phyloP scores from a whole-genome alignment of 495 filamentous ascomycete genomes.

The Bombardia bombarda region DNA sequence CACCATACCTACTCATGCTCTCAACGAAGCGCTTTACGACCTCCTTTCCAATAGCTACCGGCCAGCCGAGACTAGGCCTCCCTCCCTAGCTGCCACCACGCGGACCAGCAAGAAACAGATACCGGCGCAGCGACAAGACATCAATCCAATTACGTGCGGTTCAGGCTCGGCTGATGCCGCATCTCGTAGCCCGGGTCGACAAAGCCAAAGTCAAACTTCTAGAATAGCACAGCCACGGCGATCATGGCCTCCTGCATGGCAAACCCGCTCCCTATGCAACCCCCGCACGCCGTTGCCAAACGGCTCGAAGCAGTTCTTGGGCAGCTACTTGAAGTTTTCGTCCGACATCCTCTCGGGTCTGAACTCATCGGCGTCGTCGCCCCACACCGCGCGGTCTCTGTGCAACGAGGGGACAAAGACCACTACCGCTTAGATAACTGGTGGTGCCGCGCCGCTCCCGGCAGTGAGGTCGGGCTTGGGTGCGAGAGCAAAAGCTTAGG shows the following conservation, averaged over 20 bases:
- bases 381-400: slow-evolving; percentile 34
- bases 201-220: slow-evolving; percentile 46
- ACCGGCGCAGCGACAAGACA: too few species aligned
- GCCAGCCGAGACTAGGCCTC: too few species aligned
- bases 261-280: slow-evolving; percentile 44
- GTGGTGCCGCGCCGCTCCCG: too few species aligned
- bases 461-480: too few species aligned
- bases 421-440: too few species aligned
- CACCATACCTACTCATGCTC: too few species aligned
- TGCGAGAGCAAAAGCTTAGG: too few species aligned
- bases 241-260: slow-evolving; percentile 50
- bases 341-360: slow-evolving; percentile 51
- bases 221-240: slow-evolving; percentile 39
- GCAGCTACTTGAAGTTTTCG: slow-evolving; percentile 44
- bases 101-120: too few species aligned
- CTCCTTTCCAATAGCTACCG: too few species aligned
- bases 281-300: slow-evolving; percentile 41
- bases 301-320: slow-evolving; percentile 42
- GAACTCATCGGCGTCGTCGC: slow-evolving; percentile 42
- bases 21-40: too few species aligned
- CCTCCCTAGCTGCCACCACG: too few species aligned
- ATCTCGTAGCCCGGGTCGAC: slow-evolving; percentile 51
- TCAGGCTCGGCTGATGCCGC: slow-evolving; percentile 52
- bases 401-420: slow-evolving; percentile 33
- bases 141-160: too few species aligned